A percentile compares a stretch with the other conserved stretches of the same genome.
phyloP scores from a whole-genome alignment of 768 basidiomycete genomes.

The Tylopilus vinaceipallidus region DNA sequence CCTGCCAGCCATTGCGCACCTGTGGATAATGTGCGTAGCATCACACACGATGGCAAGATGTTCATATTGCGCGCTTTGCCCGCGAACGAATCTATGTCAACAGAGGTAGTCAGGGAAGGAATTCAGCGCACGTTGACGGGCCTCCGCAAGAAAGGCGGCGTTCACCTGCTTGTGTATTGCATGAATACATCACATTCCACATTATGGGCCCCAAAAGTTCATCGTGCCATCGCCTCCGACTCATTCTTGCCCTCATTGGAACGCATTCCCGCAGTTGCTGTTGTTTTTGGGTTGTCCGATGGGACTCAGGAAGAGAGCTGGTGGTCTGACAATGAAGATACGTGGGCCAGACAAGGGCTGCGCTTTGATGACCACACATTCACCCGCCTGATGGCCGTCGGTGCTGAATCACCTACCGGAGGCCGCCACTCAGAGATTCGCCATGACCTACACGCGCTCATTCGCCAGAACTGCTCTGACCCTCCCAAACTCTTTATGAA shows the following conservation, averaged over 20 bases:
- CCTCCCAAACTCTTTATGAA: background rate
- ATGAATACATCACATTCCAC: slow-evolving; percentile 12
- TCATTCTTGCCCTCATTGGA: background rate
- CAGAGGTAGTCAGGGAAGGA: background rate
- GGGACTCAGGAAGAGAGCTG: slow-evolving; percentile 13
- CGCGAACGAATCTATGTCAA: background rate
- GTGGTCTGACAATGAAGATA: slow-evolving; percentile 15
- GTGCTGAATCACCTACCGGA: background rate
- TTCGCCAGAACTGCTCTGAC: slow-evolving; percentile 7
- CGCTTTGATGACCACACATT: slow-evolving; percentile 19
- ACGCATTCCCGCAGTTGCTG: slow-evolving; percentile 18
- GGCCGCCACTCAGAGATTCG: slow-evolving; percentile 10
- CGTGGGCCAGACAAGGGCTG: slow-evolving; percentile 7
- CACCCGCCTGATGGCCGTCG: slow-evolving; percentile 5
- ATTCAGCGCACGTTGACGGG: slow-evolving; percentile 6
- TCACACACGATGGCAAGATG: slow-evolving; percentile 16
- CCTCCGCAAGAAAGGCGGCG: slow-evolving; percentile 16
- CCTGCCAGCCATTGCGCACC: background rate
- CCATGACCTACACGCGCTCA: slow-evolving; percentile 12
- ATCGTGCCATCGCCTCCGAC: slow-evolving; percentile 8
- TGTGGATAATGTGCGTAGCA: slow-evolving; percentile 4
- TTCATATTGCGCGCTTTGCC: slow-evolving; percentile 12
- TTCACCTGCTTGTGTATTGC: slow-evolving; percentile 23
- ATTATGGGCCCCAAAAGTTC: slow-evolving; percentile 12
- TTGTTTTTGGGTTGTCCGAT: slow-evolving; percentile 14